Conservation (phyloP, 1,284 basidiomycete species). For the Puccinia horiana region DNA sequence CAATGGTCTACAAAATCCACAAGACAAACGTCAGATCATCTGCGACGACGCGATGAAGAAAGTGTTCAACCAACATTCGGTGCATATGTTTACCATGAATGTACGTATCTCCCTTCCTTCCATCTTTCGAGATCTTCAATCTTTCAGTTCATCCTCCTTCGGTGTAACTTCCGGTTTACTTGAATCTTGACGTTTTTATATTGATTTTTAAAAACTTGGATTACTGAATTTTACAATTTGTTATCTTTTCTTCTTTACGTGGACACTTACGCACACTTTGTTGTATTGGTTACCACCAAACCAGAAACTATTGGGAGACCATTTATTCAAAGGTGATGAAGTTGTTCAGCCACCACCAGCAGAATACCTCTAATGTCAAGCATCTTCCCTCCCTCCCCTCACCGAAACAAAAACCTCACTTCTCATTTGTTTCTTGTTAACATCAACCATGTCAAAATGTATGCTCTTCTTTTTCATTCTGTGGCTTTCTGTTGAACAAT, state of each 20-base stretch:
- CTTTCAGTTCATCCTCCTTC: not conserved
- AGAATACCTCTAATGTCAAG: not conserved
- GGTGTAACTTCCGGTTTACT: not conserved
- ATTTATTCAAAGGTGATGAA: slow-evolving; percentile 18
- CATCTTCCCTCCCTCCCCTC: not conserved
- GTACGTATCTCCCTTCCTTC: slow-evolving; percentile 15
- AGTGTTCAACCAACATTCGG: slow-evolving; percentile 73
- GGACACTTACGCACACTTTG: not conserved
- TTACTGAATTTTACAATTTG: not conserved
- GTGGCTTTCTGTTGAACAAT: not conserved
- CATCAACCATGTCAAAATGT: not conserved
- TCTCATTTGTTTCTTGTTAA: not conserved
- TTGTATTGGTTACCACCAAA: not conserved
- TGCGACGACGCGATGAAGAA: slow-evolving; percentile 71
- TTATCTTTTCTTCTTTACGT: not conserved
- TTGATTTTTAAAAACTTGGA: not conserved
- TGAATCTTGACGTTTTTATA: not conserved
- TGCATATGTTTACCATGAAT: slow-evolving; percentile 85
- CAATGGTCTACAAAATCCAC: slow-evolving; percentile 75
- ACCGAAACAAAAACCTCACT: not conserved
- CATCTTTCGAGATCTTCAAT: not conserved
- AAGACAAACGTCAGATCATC: slow-evolving; percentile 75
- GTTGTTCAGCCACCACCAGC: not conserved
- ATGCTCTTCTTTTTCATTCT: not conserved
- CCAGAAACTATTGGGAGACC: slow-evolving; percentile 30